phyloP scores from a whole-genome alignment of 306 rosid species.

The Casuarina glauca region DNA sequence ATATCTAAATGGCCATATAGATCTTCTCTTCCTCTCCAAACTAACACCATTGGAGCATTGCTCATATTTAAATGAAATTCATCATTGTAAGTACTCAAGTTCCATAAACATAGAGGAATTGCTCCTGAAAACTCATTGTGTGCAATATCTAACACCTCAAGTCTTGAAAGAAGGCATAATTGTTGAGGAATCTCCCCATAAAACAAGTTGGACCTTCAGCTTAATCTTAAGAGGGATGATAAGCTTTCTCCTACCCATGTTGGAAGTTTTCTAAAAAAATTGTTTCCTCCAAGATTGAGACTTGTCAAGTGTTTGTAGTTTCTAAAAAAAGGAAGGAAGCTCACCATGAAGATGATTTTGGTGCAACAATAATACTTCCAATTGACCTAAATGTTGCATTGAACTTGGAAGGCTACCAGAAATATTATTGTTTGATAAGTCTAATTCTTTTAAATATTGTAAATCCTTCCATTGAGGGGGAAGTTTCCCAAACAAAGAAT shows the following conservation, averaged over 20 bases:
- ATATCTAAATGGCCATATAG: not conserved
- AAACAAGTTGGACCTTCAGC: not conserved
- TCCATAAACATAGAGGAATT: not conserved
- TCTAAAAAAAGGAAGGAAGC: too few species aligned
- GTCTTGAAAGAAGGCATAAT: not conserved
- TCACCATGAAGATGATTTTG: too few species aligned
- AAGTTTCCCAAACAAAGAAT: too few species aligned
- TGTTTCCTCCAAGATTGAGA: not conserved
- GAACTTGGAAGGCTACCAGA: too few species aligned
- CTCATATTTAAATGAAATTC: too few species aligned
- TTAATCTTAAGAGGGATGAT: too few species aligned
- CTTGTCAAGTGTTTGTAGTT: accelerated
- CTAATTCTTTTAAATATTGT: too few species aligned
- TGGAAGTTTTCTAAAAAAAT: not conserved
- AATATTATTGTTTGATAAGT: too few species aligned
- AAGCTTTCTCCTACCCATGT: not conserved
- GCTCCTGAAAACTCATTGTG: not conserved
- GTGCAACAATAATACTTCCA: too few species aligned
- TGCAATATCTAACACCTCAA: not conserved
- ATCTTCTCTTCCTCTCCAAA: not conserved
- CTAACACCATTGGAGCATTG: not conserved
- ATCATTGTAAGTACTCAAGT: not conserved
- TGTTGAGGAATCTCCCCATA: not conserved
- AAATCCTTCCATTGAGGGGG: too few species aligned
- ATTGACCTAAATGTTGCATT: too few species aligned